Conservation (phyloP, 2,329 filamentous ascomycete genomes). For the Epichloe scottii region DNA sequence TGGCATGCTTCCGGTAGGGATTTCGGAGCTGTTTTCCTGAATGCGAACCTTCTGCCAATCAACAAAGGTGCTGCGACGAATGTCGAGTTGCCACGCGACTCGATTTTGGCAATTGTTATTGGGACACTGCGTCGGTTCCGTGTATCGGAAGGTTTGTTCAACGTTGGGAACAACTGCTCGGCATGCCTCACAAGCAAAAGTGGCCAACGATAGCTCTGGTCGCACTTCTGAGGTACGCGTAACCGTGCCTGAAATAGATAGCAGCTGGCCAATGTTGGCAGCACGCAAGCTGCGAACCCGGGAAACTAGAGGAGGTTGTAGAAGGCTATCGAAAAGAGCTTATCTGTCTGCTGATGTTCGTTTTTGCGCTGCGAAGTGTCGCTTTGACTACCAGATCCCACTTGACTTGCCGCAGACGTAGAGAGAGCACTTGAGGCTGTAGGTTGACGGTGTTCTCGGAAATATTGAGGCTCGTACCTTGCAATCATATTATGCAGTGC, state of each 20-base stretch:
- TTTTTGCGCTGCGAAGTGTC: conserved; percentile 64
- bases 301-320: conserved; percentile 87
- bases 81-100: conserved; percentile 89
- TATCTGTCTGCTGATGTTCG: conserved; percentile 94
- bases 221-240: conserved; percentile 95
- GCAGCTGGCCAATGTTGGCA: conserved; percentile 77
- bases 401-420: conserved; percentile 52
- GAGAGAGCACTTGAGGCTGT: conserved; percentile 61
- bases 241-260: conserved; percentile 93
- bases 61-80: conserved; percentile 91
- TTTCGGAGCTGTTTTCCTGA: conserved; percentile 96
- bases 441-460: conserved; percentile 80
- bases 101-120: conserved; percentile 81
- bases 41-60: conserved; percentile 99
- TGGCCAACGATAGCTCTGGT: conserved; percentile 82
- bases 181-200: conserved; percentile 84
- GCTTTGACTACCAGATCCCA: conserved; percentile 48
- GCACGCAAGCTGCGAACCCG: conserved; percentile 78
- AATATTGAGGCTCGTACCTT: conserved; percentile 90
- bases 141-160: conserved; percentile 95
- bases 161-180: conserved; percentile 76
- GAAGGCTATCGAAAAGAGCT: conserved; percentile 84
- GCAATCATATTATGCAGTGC: conserved; percentile 87
- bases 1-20: conserved; percentile 96
- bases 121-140: conserved; percentile 90